Evolutionary conservation across 1,284 basidiomycete genomes (phyloP), one percentile per base, ranked within the genome.

Genomic region (Ustilago bromivora): DNA sequence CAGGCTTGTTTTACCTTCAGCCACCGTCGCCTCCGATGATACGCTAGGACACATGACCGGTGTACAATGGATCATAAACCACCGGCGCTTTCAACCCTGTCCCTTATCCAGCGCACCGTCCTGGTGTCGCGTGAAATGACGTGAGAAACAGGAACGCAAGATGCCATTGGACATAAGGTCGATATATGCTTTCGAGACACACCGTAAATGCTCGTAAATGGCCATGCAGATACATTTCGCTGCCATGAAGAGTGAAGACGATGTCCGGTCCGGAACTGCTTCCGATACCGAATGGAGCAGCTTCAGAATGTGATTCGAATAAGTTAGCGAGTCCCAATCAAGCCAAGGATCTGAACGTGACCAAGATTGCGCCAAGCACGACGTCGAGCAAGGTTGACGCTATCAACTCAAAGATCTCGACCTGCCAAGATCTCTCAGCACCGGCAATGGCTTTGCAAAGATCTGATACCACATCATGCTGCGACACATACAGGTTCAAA

Each of bases 61-160:
- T 41, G 13, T 7, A 49, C 19, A 51, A 13, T 19, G 49, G 31
- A 19, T 8, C n/a, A 7, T 19, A 46, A 19, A 17, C 7, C 19
- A 7, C 43, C 43, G 43, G n/a, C 43, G 9, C n/a, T 11, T 17
- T 19, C 43, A n/a, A 7, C 5, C n/a, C 19, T 19, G 49, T 32
- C 28, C 49, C 49, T 11, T 51, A 11, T 9, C n/a, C 15, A 8
- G 5, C 15, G n/a, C 23, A 32, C 6, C 9, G 7, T 19, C 49
- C 23, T 12, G n/a, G 11, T 32, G 23, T 51, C 49, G 49, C 49
- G 49, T 51, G 49, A 51, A 51, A 51, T 31, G 7, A 4, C 49
- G n/a, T 32, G 49, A 31, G 49, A 51, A 51, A 51, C 49, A 32
- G 49, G 49, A 51, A 51, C 28, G 49, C 31, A 51, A 8, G 49